Base-by-base conservation (phyloP, 108 stramenopile species). In the Nitzschia palea region DNA sequence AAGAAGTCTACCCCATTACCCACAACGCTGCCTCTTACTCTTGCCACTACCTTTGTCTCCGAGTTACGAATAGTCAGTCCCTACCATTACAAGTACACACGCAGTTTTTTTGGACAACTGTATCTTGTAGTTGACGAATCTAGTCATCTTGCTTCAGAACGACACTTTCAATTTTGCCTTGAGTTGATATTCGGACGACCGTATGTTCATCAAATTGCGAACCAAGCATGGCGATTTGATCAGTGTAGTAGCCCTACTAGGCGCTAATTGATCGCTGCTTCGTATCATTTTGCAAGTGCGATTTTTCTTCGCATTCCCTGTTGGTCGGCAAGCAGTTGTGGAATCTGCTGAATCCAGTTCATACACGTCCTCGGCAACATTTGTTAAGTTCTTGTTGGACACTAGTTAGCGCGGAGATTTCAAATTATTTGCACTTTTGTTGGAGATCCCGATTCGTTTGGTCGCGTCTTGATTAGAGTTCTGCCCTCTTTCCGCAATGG, bases 341-440 rank as follows among this genome's bases (percentile, higher is more conserved):
- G 55, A 26, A 77, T 58, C 14, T 66, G 45, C 29, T 62, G 62
- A n/a, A n/a, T n/a, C n/a, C n/a, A n/a, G n/a, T n/a, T n/a, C n/a
- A n/a, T n/a, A n/a, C 51, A 42, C 44, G 22, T 59, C 23, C 25
- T 45, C 34, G 26, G 30, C 57, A 22, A 71, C 31, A 57, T 15
- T 58, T 61, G 33, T 69, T 33, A 32, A 64, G 75, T 36, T 76
- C 67, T 28, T 68, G 48, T 44, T 63, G 63, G 51, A 69, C 77
- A 22, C 32, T 62, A 28, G 59, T 50, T 23, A 83, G 33, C 25
- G 48, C 48, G 15, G 62, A 36, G 44, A 67, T 40, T 50, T 76
- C 70, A 0, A 76, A 62, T n/a, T 71, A 73, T 22, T 66, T 74
- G 25, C 60, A 47, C 64, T 82, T 74, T 48, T 71, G 65, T 26